Percentiles rank a stretch among this genome's conserved stretches.
Conservation (phyloP, 1,284 basidiomycete genomes). For the Heterobasidion irregulare region DNA sequence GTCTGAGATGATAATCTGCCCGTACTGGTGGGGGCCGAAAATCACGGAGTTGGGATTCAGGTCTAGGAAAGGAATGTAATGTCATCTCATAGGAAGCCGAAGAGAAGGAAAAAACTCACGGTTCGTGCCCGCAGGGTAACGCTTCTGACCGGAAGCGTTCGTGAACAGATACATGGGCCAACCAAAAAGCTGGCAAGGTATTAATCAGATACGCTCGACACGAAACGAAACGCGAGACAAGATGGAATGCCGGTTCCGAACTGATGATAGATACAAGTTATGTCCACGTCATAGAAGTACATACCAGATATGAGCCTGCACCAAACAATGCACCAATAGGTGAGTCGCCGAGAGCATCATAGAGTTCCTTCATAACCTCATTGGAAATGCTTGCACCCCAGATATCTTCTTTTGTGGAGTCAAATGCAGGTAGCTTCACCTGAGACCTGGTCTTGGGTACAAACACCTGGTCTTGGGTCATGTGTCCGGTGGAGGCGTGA, state of each 20-base stretch:
- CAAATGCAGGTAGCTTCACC: conserved; percentile 52
- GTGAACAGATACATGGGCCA: conserved; percentile 84
- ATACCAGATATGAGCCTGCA: conserved; percentile 64
- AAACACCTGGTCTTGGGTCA: conserved; percentile 96
- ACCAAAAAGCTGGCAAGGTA: conserved; percentile 51
- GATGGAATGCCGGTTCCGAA: background rate
- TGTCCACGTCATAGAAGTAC: background rate
- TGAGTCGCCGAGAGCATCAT: conserved; percentile 89
- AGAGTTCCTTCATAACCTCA: conserved; percentile 71
- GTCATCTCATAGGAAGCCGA: background rate
- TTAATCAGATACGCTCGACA: background rate
- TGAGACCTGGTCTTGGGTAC: conserved; percentile 87
- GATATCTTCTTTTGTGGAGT: conserved; percentile 63
- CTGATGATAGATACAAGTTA: too few relatives aligned
- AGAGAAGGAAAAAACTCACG: conserved; percentile 43
- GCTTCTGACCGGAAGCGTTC: conserved; percentile 86
- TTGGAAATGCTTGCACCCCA: conserved; percentile 63
- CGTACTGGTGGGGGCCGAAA: conserved; percentile 79
- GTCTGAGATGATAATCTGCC: conserved; percentile 80
- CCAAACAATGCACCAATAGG: conserved; percentile 73
- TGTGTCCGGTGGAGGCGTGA: conserved; percentile 91
- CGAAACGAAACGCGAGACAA: background rate
- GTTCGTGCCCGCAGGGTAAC: conserved; percentile 80
- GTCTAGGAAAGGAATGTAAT: conserved; percentile 39
- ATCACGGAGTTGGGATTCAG: conserved; percentile 78